Evolutionary conservation across 208 protist genomes (phyloP).

Genomic region (Novymonas esmeraldas): DNA sequence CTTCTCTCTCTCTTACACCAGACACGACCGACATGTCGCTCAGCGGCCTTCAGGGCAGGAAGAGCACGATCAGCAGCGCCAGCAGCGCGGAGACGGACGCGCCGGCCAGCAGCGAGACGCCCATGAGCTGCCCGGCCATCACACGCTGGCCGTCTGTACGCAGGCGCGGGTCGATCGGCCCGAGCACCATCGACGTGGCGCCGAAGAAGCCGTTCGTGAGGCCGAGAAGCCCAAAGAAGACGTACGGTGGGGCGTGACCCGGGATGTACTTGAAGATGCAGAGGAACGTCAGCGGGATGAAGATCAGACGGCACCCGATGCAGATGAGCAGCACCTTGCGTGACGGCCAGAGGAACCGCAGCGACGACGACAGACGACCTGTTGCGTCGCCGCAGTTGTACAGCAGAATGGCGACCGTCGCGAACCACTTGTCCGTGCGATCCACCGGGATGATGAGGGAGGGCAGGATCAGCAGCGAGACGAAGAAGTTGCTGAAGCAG

Average conservation of each 20-base stretch:
- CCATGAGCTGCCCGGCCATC: conserved; percentile 86
- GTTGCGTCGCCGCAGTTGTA: conserved; percentile 84
- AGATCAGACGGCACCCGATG: conserved; percentile 47
- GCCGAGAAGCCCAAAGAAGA: conserved; percentile 60
- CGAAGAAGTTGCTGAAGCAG: conserved; percentile 78
- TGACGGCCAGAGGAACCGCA: conserved; percentile 57
- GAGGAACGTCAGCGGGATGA: conserved; percentile 76
- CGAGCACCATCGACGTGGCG: conserved; percentile 79
- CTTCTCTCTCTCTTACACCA: not conserved
- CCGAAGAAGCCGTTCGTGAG: conserved; percentile 85
- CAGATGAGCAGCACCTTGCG: conserved; percentile 51
- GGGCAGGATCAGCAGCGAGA: conserved; percentile 80
- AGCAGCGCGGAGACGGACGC: conserved; percentile 61
- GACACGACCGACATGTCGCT: not conserved
- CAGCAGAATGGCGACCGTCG: conserved; percentile 74
- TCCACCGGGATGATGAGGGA: conserved; percentile 74
- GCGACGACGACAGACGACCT: conserved; percentile 58
- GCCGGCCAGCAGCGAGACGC: conserved; percentile 68
- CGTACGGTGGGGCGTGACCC: conserved; percentile 52
- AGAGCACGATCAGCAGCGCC: conserved; percentile 66
- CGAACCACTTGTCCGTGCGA: conserved; percentile 72
- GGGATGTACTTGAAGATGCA: conserved; percentile 86
- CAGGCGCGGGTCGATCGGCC: conserved; percentile 51
- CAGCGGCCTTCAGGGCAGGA: conserved; percentile 50
- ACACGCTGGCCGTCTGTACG: conserved; percentile 70